Evolutionary conservation across 2,329 filamentous ascomycete species (phyloP), one percentile per base, ranked within the genome.

Genomic region (Botrytis elliptica): DNA sequence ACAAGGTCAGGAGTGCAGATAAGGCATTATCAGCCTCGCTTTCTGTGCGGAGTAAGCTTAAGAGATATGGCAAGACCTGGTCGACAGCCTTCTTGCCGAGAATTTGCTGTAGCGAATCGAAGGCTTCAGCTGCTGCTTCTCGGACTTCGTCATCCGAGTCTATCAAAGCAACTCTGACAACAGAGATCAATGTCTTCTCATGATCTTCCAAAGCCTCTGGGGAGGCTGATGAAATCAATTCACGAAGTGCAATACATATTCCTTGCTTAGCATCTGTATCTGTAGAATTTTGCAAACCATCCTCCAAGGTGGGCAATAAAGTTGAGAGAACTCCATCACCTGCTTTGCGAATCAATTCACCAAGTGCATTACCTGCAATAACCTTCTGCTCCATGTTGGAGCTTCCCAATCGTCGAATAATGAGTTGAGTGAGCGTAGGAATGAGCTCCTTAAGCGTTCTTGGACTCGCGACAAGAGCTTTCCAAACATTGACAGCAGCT

Each of bases 361-460:
- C 96, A 73, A 99, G 88, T 67, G 96, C 94, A 82, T 98, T 98
- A 82, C 95, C 95, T 77, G 97, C 96, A 86, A 99, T 99, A 78
- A 97, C 92, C 86, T 98, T 98, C 83, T 99, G 96, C 83, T 99
- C 96, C 91, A 97, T 95, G 81, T 98, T 98, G 64, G 95, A 92
- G 82, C 95, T 98, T 75, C 94, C 96, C 78, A 99, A 88, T 67
- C 96, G 93, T 74, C 93, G 91, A 81, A 99, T 98, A 79, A 99
- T 92, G 76, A 99, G 90, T 82, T 98, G 95, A 9, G 94, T 97
- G 75, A 99, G 91, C 1, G 94, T 98, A 63, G 96, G 95, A 65
- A 98, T 92, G 80, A 99, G 89, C 81, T 99, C 96, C 85, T 97
- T 97, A 80, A 99, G 90, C 22, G 93, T 98, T 78, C 91, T 91